Evolutionary conservation across 2,329 filamentous ascomycete genomes (phyloP).

Genomic region (Cryoendolithus antarcticus): DNA sequence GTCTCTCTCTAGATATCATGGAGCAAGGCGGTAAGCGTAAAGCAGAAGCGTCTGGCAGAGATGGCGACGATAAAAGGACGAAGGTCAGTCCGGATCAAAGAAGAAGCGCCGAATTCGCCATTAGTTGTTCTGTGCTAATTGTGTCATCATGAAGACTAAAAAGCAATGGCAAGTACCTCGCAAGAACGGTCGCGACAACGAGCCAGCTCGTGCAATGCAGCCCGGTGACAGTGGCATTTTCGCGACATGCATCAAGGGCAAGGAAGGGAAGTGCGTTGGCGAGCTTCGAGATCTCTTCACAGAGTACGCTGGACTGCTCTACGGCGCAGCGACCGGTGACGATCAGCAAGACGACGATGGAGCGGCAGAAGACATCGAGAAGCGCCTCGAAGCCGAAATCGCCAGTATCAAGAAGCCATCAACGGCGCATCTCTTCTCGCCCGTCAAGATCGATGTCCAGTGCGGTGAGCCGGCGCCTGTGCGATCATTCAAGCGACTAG

Average conservation of each 20-base stretch:
- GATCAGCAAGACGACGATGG: slow-evolving; percentile 27
- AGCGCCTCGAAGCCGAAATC: slow-evolving; percentile 61
- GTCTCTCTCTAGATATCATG: slow-evolving; percentile 4
- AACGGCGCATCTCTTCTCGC: slow-evolving; percentile 38
- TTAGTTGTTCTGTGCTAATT: slow-evolving; percentile 3
- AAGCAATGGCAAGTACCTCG: slow-evolving; percentile 33
- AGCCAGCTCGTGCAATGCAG: slow-evolving; percentile 36
- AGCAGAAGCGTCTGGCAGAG: slow-evolving; percentile 19
- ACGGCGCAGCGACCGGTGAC: slow-evolving; percentile 30
- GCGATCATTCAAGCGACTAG: not conserved
- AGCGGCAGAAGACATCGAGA: slow-evolving; percentile 50
- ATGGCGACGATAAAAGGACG: slow-evolving; percentile 22
- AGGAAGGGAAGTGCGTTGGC: slow-evolving; percentile 55
- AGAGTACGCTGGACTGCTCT: slow-evolving; percentile 53
- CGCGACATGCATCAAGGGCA: slow-evolving; percentile 62
- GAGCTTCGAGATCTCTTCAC: slow-evolving; percentile 54
- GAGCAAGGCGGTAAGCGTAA: slow-evolving; percentile 24
- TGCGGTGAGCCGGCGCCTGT: slow-evolving; percentile 31
- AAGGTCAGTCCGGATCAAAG: slow-evolving; percentile 21
- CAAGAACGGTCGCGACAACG: slow-evolving; percentile 12
- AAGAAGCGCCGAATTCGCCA: slow-evolving; percentile 5
- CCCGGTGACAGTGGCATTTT: slow-evolving; percentile 63
- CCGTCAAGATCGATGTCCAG: slow-evolving; percentile 42
- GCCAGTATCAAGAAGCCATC: slow-evolving; percentile 44
- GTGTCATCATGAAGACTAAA: slow-evolving; percentile 25